Evolutionary conservation across 108 stramenopile species (phyloP), one percentile per base, ranked within the genome.

Genomic region (Cyclostephanos invisitatus): DNA sequence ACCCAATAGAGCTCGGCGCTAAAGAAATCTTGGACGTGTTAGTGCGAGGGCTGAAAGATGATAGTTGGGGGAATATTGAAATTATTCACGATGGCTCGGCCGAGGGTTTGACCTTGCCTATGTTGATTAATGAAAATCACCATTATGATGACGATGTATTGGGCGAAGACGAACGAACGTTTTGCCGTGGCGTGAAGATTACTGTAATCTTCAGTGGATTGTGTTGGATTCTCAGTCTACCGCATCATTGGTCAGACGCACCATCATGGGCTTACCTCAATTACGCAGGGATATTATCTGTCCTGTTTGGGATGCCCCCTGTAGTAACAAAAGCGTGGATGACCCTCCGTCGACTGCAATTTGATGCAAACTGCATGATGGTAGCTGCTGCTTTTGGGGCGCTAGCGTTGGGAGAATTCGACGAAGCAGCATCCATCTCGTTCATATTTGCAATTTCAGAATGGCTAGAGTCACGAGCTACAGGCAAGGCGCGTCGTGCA

Each of bases 291-390:
- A 74, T 91, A 10, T 63, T 78, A 5, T 83, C 91, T 10, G 88
- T 95, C 5, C 12, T 89, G 2, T 91, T 90, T 72, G 94, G 94
- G 29, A 72, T 95, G 61, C 91, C 91, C 6, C 89, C 91, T 10
- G 83, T 92, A 63, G 75, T 78, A 18, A 47, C 67, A 32, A 95
- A 95, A 77, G 91, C 90, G 10, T 91, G 70, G 67, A 75, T 80
- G 71, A 95, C 91, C 21, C 40, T 91, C 51, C 80, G 81, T 29
- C 67, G 88, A 37, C 71, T 56, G 40, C 85, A 86, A 51, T 84
- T 90, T 75, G 92, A 97, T 84, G 90, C 94, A 25, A 95, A 97
- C 75, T 89, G 91, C 63, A 91, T 97, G 86, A 97, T 97, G 96
- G 84, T 90, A 18, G 73, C 84, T 49, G 94, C 96, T 5, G 91